Conservation (phyloP, 805 yeast species). For the Nakazawaea holstii region DNA sequence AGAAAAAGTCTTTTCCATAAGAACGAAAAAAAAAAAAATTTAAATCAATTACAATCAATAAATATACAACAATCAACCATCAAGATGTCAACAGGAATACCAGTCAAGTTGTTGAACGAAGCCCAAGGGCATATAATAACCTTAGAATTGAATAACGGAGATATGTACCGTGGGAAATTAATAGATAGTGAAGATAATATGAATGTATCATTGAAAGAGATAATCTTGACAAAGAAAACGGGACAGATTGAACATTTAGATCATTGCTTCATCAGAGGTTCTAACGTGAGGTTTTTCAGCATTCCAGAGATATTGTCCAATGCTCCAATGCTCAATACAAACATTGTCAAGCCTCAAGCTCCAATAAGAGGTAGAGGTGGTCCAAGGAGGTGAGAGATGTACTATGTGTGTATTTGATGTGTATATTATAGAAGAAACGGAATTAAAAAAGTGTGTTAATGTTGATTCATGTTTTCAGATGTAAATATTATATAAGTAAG, state of each 20-base stretch:
- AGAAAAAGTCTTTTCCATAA: not conserved
- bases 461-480: not conserved
- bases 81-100: constrained; percentile 64
- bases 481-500: not conserved
- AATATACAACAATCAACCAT: not conserved
- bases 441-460: too few species aligned
- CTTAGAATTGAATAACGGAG: constrained; percentile 80
- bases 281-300: constrained; percentile 76
- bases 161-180: constrained; percentile 81
- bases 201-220: constrained; percentile 85
- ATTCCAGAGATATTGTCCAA: constrained; percentile 84
- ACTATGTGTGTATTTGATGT: not conserved
- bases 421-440: not conserved
- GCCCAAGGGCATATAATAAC: constrained; percentile 87
- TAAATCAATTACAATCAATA: not conserved
- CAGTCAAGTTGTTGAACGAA: constrained; percentile 81
- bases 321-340: constrained; percentile 79
- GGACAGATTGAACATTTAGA: constrained; percentile 75
- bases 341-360: constrained; percentile 57
- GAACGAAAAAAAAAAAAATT: not conserved
- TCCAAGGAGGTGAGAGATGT: constrained; percentile 5
- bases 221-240: constrained; percentile 68
- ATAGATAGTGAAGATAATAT: constrained; percentile 83
- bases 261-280: constrained; percentile 87
- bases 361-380: constrained; percentile 49